Base-by-base conservation (phyloP, 345 rosid genomes). In the Abelmoschus esculentus region DNA sequence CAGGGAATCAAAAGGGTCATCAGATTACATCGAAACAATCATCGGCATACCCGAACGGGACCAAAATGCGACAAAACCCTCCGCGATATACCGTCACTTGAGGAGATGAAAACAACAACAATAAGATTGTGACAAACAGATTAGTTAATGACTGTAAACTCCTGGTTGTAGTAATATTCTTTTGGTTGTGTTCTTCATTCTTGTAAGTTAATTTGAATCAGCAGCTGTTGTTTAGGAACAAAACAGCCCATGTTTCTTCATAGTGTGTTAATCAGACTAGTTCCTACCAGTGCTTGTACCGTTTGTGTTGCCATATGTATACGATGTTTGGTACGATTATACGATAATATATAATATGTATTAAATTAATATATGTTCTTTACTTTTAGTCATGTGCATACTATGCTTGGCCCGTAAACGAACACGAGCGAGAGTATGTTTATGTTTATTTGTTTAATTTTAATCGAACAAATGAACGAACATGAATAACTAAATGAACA, bases 51-150 rank as follows among this genome's bases (percentile, higher is more conserved):
- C 77, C 66, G 65, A 74, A 70, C 28, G 74, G 50, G 49, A 67
- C 38, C 10, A 75, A 52, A 64, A 15, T 53, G 47, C 67, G 50
- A 40, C 84, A 75, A 73, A 79, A 57, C 34, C 78, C 62, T 69
- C 87, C 84, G 3, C 77, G 80, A 72, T 79, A 83, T 57, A 83
- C 29, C 1, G 89, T 80, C 54, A 70, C 80, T 77, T 84, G 73
- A 84, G 58, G 18, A 9, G 19, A 17, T 19, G 22, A 59, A 61
- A 19, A 53, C 13, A 7, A 36, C 6, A 36, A 36, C 2, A 38
- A 38, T 38, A 38, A 38, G 42, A 7, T 38, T 38, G 42, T 38
- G 42, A 38, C 42, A 38, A 38, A 38, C 6, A 36, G 40, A 36
- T 47, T 47, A 65, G 19, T 65, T 14, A 66, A 66, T 14, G 26